Evolutionary conservation across 768 basidiomycete genomes (phyloP).

Genomic region (Boletus bicolor): DNA sequence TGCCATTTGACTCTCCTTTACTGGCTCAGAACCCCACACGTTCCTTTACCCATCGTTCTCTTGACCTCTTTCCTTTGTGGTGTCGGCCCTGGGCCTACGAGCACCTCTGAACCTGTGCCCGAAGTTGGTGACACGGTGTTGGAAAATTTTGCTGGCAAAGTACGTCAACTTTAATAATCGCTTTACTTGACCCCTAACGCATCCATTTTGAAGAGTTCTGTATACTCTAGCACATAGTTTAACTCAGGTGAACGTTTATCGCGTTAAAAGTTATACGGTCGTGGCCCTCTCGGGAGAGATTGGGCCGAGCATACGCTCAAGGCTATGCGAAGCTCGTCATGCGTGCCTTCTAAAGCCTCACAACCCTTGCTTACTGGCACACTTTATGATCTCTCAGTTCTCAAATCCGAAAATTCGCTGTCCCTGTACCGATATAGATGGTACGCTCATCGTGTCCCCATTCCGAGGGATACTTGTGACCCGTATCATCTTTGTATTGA

Average conservation of each 20-base stretch:
- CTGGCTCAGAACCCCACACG: neutral
- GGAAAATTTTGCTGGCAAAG: neutral
- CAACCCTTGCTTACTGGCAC: conserved; percentile 5
- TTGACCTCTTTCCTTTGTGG: neutral
- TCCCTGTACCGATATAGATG: neutral
- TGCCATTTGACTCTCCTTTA: neutral
- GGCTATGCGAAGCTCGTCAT: neutral
- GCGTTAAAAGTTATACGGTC: neutral
- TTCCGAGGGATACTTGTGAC: neutral
- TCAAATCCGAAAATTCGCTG: neutral
- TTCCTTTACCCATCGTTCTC: conserved; percentile 4
- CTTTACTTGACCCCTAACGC: neutral
- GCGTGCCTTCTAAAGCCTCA: neutral
- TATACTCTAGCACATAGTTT: neutral
- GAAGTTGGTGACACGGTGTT: neutral
- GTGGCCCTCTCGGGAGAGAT: neutral
- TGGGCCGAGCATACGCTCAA: neutral
- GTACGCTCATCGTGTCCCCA: neutral
- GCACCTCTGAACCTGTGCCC: neutral
- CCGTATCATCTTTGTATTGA: neutral
- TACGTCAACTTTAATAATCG: neutral
- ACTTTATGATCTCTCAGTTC: neutral
- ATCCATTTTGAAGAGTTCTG: neutral
- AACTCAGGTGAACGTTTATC: conserved; percentile 14
- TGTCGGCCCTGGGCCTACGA: neutral